These are phyloP conservation scores for Phialophora tarda DNA, from an alignment of 2,329 filamentous ascomycete genomes.

Conservation along the genomic window DNA sequence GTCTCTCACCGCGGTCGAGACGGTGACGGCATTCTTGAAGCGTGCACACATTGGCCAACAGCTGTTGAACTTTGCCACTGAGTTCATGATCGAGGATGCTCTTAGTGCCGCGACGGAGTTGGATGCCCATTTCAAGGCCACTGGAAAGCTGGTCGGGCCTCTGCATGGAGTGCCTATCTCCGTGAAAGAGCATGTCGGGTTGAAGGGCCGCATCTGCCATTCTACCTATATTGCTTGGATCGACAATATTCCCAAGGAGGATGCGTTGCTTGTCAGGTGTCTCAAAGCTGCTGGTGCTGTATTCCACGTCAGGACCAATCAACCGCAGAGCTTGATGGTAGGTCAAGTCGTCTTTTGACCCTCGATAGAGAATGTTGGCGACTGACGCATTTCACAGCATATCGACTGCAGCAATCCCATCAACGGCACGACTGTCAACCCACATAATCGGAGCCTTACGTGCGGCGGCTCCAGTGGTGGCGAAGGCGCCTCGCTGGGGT, in stretches of 20 bases:
- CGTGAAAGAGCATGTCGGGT: conserved; percentile 42
- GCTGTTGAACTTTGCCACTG: conserved; percentile 44
- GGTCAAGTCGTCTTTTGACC: conserved; percentile 10
- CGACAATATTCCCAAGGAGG: conserved; percentile 39
- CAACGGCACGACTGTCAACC: conserved; percentile 56
- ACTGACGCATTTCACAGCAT: conserved; percentile 26
- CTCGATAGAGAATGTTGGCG: neutral
- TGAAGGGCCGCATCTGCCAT: conserved; percentile 40
- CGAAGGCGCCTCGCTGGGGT: conserved; percentile 61
- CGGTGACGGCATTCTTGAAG: conserved; percentile 62
- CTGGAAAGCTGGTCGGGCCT: conserved; percentile 32
- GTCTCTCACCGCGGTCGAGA: conserved; percentile 50
- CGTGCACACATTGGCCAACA: conserved; percentile 42
- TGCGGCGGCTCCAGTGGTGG: conserved; percentile 62
- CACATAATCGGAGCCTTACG: conserved; percentile 58
- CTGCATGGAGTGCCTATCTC: conserved; percentile 43
- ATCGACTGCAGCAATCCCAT: conserved; percentile 49
- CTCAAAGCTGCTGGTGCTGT: conserved; percentile 53
- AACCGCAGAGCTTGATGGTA: conserved; percentile 59
- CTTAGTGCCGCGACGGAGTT: conserved; percentile 42
- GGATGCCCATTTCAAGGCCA: no score
- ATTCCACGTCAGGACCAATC: conserved; percentile 57
- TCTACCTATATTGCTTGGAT: conserved; percentile 47
- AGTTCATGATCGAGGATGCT: conserved; percentile 46
- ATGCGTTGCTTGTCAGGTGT: conserved; percentile 42